These are phyloP conservation scores for Erodium chrysanthum DNA, from an alignment of 441 rosid species.

Conservation along the genomic window DNA sequence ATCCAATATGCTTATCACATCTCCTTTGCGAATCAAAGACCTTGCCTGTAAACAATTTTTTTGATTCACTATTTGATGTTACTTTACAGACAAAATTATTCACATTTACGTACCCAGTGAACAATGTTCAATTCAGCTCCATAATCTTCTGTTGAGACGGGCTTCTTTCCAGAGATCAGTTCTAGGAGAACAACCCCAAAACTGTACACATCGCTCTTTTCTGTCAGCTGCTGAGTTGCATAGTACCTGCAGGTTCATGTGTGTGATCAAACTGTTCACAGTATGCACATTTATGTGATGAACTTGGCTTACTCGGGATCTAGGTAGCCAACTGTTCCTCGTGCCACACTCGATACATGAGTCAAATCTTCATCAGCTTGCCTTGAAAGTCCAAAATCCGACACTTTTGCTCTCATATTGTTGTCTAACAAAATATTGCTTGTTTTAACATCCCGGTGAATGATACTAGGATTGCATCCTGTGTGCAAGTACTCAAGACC, in stretches of 20 bases:
- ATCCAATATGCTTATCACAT: constrained; percentile 60
- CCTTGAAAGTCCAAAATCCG: constrained; percentile 92
- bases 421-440: constrained; percentile 85
- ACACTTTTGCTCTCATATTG: constrained; percentile 93
- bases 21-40: constrained; percentile 70
- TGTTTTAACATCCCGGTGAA: constrained; percentile 88
- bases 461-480: constrained; percentile 87
- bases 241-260: constrained; percentile 47
- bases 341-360: constrained; percentile 77
- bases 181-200: constrained; percentile 93
- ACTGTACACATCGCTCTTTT: constrained; percentile 91
- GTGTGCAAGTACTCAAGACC: constrained; percentile 94
- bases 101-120: constrained; percentile 55
- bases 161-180: constrained; percentile 75
- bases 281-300: constrained; percentile 3
- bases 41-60: constrained; percentile 48
- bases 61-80: not conserved
- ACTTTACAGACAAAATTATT: not conserved
- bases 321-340: constrained; percentile 87
- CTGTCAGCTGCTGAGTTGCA: constrained; percentile 78
- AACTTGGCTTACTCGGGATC: constrained; percentile 76
- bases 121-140: constrained; percentile 78
- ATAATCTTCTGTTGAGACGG: constrained; percentile 70
- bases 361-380: constrained; percentile 88
- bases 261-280: too few species aligned